Percentiles rank a stretch among this genome's conserved stretches.
These are phyloP conservation scores for Stagonosporopsis chrysanthemi DNA, from an alignment of 2,329 filamentous ascomycete species.

Conservation along the genomic window DNA sequence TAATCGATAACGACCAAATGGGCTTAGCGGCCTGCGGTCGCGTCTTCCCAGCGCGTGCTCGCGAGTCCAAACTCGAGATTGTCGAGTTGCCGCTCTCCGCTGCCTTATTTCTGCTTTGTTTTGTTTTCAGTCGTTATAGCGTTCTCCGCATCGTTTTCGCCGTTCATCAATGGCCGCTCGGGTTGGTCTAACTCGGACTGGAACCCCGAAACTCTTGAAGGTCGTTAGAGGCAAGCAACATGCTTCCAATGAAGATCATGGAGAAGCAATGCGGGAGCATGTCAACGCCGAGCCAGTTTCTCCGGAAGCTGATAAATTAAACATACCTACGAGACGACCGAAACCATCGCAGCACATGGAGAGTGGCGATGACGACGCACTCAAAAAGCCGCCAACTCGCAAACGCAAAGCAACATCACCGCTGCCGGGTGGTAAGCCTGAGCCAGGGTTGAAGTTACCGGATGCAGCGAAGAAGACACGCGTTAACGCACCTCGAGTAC, in stretches of 20 bases:
- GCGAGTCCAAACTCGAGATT: not conserved
- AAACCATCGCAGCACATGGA: not conserved
- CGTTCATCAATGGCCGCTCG: not conserved
- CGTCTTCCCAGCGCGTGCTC: conserved; percentile 3
- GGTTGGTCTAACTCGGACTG: conserved; percentile 10
- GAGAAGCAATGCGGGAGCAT: conserved; percentile 23
- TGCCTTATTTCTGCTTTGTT: not conserved
- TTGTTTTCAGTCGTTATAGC: not conserved
- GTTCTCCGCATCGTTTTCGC: not conserved
- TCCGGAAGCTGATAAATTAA: conserved; percentile 30
- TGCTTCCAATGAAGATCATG: conserved; percentile 49
- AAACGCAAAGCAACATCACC: conserved; percentile 9
- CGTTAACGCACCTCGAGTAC: not conserved
- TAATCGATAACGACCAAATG: conserved; percentile 19
- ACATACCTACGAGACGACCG: not conserved
- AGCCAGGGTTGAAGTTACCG: conserved; percentile 7
- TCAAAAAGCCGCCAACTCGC: conserved; percentile 2
- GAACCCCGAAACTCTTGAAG: conserved; percentile 33
- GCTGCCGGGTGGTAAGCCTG: not conserved
- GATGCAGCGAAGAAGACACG: conserved; percentile 2
- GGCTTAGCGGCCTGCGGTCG: not conserved
- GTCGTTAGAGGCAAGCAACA: conserved; percentile 45
- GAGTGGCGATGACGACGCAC: not conserved
- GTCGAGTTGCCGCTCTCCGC: not conserved
- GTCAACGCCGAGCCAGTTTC: conserved; percentile 34